Base-by-base conservation (phyloP, 306 rosid species). In the Medicago arabica region DNA sequence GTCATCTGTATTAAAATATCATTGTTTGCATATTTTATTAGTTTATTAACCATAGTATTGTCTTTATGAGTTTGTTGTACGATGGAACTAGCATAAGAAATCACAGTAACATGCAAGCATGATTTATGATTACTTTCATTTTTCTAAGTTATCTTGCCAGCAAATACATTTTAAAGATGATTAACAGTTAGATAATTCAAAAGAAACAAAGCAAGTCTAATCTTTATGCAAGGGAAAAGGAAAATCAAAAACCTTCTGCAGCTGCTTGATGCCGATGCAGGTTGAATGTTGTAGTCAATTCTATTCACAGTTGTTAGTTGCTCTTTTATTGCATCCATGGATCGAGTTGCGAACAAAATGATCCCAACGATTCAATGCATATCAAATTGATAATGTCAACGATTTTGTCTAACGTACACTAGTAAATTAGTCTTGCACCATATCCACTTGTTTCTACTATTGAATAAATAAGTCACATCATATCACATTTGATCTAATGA, bases 51-150 rank as follows among this genome's bases (percentile, higher is more conserved):
- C 8, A n/a, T 8, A 58, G 28, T 43, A 23, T 72, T 55, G 65
- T 8, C 57, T 53, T 57, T 44, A n/a, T 8, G 44, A 28, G 66
- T 19, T 54, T 7, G 21, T 16, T 47, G 31, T 51, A 54, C 31
- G 12, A 78, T 57, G 88, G 90, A 80, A 84, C 87, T 19, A 88
- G 46, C 96, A 88, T 90, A 49, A 86, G 0, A 49, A 84, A 79
- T 85, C 90, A 88, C 90, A 88, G 88, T 67, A 90, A 90, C 83
- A 62, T 15, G 89, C 96, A 78, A 90, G 85, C 5, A 5, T 34
- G 38, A 34, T 34, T 4, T 80, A 10, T 88, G 71, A 90, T 82
- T 90, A 86, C 92, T 92, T 77, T 89, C 92, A 81, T 81, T 76
- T 71, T 86, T 77, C 82, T 90, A 90, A 4, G 81, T 83, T 82